These are phyloP conservation scores for Hyphodiscus hymeniophilus DNA, from an alignment of 495 filamentous ascomycete genomes.

Conservation along the genomic window DNA sequence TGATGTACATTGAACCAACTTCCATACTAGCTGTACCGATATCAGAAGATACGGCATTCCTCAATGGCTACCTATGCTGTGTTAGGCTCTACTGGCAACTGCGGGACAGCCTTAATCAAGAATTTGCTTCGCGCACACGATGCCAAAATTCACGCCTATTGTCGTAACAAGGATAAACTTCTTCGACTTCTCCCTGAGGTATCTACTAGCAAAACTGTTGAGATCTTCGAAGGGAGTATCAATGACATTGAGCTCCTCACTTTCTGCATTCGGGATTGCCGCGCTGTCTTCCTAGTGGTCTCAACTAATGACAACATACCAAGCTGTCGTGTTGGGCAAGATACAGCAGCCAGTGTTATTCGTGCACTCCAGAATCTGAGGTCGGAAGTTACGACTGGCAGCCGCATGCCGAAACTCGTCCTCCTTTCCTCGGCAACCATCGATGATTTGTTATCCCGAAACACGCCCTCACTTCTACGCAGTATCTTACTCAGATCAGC, in stretches of 20 bases:
- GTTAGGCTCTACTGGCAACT: slow-evolving; percentile 24
- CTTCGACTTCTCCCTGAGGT: slow-evolving; percentile 24
- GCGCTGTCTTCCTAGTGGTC: slow-evolving; percentile 29
- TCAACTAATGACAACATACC: slow-evolving; percentile 33
- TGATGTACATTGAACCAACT: no score
- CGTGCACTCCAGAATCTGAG: slow-evolving; percentile 24
- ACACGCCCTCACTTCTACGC: slow-evolving; percentile 22
- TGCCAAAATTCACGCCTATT: slow-evolving; percentile 28
- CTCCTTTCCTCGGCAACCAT: slow-evolving; percentile 32
- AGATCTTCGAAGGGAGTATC: slow-evolving; percentile 32
- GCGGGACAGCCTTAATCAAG: slow-evolving; percentile 25
- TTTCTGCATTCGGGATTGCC: slow-evolving; percentile 24
- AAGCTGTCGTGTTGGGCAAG: slow-evolving; percentile 24
- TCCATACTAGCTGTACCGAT: no score
- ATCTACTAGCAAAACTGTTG: slow-evolving; percentile 18
- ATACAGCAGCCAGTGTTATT: slow-evolving; percentile 27
- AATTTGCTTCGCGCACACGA: slow-evolving; percentile 26
- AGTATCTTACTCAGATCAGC: slow-evolving; percentile 22
- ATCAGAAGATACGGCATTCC: no score
- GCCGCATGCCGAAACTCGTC: slow-evolving; percentile 27
- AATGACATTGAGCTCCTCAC: slow-evolving; percentile 26
- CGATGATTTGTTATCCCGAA: slow-evolving; percentile 24
- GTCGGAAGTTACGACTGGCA: background rate
- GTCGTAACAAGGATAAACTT: slow-evolving; percentile 32
- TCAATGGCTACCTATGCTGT: slow-evolving; percentile 26